Percentiles rank a stretch among this genome's conserved stretches.
Evolutionary conservation across 768 basidiomycete species (phyloP).

Genomic region (Collybia sp.): DNA sequence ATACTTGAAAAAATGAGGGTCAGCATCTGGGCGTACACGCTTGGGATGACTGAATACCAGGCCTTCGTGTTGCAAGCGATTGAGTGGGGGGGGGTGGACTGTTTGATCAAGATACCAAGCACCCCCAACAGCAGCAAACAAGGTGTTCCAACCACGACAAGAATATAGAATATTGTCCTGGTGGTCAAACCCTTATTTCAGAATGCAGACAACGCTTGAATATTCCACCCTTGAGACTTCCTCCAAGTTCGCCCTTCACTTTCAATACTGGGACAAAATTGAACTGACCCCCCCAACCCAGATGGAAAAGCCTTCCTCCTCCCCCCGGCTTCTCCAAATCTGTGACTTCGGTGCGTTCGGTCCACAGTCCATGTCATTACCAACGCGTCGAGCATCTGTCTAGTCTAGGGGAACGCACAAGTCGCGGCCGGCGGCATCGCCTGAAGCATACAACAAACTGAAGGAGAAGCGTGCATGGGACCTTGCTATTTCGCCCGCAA

Average conservation of each 20-base stretch:
- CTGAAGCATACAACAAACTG: constrained; percentile 56
- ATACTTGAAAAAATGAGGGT: too few relatives aligned
- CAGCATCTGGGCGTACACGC: too few relatives aligned
- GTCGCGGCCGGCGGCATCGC: constrained; percentile 20
- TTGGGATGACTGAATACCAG: too few relatives aligned
- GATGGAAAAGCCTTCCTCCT: constrained; percentile 61
- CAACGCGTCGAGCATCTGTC: background rate
- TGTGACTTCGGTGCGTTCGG: constrained; percentile 22
- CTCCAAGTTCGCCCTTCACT: constrained; percentile 23
- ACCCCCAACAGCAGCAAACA: too few relatives aligned
- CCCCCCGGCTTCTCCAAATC: constrained; percentile 65
- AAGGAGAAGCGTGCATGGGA: constrained; percentile 86
- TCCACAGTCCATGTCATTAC: constrained; percentile 11
- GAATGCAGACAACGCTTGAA: constrained; percentile 20
- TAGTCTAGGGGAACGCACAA: constrained; percentile 41
- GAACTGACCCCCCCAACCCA: constrained; percentile 13
- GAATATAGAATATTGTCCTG: too few relatives aligned
- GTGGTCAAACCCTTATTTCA: too few relatives aligned
- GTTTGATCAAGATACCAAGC: too few relatives aligned
- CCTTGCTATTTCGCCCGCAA: constrained; percentile 77
- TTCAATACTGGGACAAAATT: background rate
- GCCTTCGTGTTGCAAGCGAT: too few relatives aligned
- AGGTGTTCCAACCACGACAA: too few relatives aligned
- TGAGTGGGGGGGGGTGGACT: too few relatives aligned
- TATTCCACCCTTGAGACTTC: constrained; percentile 35